Evolutionary conservation across 2,329 filamentous ascomycete genomes (phyloP).

Genomic region (Aspergillus aculeatus): DNA sequence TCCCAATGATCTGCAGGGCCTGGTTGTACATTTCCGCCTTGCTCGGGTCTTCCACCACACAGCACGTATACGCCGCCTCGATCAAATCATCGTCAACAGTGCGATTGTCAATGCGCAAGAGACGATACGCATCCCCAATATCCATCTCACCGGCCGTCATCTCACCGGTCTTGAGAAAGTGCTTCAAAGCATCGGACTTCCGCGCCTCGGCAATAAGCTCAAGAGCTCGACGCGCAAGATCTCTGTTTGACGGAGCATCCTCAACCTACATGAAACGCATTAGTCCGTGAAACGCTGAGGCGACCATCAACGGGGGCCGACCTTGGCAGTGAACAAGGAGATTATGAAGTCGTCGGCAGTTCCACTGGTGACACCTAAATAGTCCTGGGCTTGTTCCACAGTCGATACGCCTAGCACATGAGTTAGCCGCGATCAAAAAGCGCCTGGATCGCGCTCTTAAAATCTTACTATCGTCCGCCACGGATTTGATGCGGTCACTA

Average conservation of each 20-base stretch:
- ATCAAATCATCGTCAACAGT: constrained; percentile 53
- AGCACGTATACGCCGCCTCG: constrained; percentile 49
- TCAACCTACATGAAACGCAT: constrained; percentile 39
- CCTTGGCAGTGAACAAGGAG: constrained; percentile 58
- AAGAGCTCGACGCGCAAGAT: constrained; percentile 56
- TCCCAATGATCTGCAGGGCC: constrained; percentile 50
- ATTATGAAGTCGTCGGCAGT: constrained; percentile 58
- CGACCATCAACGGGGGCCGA: constrained; percentile 27
- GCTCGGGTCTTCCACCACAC: constrained; percentile 47
- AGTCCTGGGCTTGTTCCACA: constrained; percentile 63
- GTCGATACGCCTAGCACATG: constrained; percentile 52
- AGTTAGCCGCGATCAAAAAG: not conserved
- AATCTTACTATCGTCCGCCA: constrained; percentile 55
- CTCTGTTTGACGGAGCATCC: constrained; percentile 52
- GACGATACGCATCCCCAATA: constrained; percentile 52
- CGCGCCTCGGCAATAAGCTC: constrained; percentile 59
- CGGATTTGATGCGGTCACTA: constrained; percentile 58
- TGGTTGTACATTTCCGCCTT: constrained; percentile 47
- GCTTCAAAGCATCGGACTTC: constrained; percentile 54
- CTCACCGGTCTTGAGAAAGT: constrained; percentile 55
- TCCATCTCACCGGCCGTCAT: constrained; percentile 55
- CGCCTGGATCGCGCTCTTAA: constrained; percentile 4
- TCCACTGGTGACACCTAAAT: constrained; percentile 53
- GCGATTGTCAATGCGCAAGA: constrained; percentile 54
- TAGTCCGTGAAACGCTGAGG: constrained; percentile 5